These are phyloP conservation scores for Gentiana straminea DNA, from an alignment of 257 asterid species.

Conservation along the genomic window DNA sequence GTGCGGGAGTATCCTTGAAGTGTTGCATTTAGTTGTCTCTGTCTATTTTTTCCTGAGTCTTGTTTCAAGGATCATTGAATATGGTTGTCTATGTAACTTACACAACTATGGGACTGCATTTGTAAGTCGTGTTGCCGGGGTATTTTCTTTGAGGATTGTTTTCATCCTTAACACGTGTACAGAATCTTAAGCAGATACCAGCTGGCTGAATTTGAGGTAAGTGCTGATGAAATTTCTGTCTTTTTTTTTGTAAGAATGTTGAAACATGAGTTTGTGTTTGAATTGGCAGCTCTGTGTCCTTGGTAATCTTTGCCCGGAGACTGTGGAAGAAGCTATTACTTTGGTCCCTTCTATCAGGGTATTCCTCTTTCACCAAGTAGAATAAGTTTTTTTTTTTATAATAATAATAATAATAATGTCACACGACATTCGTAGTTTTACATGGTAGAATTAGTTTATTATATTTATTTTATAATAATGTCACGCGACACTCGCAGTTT, in stretches of 20 bases:
- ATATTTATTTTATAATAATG: background rate
- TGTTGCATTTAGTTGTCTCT: too few relatives aligned
- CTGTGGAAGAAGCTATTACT: slow-evolving; percentile 85
- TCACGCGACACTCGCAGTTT: background rate
- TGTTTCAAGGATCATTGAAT: too few relatives aligned
- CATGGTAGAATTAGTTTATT: background rate
- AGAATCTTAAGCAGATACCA: slow-evolving; percentile 79
- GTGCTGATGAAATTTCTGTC: background rate
- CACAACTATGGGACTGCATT: too few relatives aligned
- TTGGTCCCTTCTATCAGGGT: slow-evolving; percentile 99
- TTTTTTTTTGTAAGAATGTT: background rate
- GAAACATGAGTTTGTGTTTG: background rate
- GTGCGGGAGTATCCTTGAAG: slow-evolving; percentile 90
- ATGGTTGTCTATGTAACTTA: too few relatives aligned
- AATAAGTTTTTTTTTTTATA: background rate
- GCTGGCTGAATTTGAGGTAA: slow-evolving; percentile 91
- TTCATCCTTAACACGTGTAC: slow-evolving; percentile 32
- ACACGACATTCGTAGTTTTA: too few relatives aligned
- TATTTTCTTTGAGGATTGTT: background rate
- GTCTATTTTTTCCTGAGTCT: too few relatives aligned
- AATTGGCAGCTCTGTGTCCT: slow-evolving; percentile 71
- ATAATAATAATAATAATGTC: too few relatives aligned
- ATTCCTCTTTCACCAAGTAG: slow-evolving; percentile 9
- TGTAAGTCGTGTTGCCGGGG: too few relatives aligned
- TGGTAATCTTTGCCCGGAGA: slow-evolving; percentile 94